Evolutionary conservation across 2,329 filamentous ascomycete species (phyloP).

Genomic region (Colletotrichum tabaci): DNA sequence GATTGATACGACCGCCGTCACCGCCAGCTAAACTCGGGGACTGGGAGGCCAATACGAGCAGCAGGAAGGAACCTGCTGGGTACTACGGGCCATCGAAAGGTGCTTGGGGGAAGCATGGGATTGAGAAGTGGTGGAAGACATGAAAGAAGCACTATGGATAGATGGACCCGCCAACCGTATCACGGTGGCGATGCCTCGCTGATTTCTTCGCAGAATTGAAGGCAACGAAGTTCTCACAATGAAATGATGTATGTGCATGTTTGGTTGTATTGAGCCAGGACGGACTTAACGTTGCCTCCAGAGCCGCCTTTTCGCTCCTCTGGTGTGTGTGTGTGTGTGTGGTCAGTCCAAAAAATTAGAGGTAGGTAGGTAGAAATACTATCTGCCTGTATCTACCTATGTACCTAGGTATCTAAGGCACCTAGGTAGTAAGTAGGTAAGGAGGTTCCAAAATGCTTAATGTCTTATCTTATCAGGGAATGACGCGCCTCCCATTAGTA

Average conservation of each 20-base stretch:
- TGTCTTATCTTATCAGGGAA: neutral
- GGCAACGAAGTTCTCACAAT: slow-evolving; percentile 27
- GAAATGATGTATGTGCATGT: neutral
- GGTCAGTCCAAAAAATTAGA: too few species aligned
- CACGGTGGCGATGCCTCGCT: slow-evolving; percentile 28
- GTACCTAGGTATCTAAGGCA: neutral
- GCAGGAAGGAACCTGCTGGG: slow-evolving; percentile 21
- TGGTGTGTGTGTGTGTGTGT: too few species aligned
- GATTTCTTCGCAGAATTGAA: slow-evolving; percentile 37
- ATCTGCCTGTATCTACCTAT: neutral
- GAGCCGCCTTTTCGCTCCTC: neutral
- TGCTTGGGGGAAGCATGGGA: slow-evolving; percentile 18
- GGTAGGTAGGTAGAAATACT: too few species aligned
- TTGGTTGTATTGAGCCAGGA: neutral
- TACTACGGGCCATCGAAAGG: slow-evolving; percentile 23
- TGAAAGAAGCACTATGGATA: slow-evolving; percentile 35
- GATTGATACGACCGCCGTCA: slow-evolving; percentile 13
- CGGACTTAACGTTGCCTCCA: too few species aligned
- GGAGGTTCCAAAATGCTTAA: neutral
- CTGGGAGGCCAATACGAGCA: slow-evolving; percentile 16
- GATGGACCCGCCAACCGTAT: slow-evolving; percentile 31
- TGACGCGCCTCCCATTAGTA: neutral
- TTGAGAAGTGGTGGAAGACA: slow-evolving; percentile 17
- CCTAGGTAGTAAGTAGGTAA: neutral
- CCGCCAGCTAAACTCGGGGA: slow-evolving; percentile 13